Evolutionary conservation across 371 early-diverging fungal genomes (phyloP).

Genomic region (Mortierella sp.): DNA sequence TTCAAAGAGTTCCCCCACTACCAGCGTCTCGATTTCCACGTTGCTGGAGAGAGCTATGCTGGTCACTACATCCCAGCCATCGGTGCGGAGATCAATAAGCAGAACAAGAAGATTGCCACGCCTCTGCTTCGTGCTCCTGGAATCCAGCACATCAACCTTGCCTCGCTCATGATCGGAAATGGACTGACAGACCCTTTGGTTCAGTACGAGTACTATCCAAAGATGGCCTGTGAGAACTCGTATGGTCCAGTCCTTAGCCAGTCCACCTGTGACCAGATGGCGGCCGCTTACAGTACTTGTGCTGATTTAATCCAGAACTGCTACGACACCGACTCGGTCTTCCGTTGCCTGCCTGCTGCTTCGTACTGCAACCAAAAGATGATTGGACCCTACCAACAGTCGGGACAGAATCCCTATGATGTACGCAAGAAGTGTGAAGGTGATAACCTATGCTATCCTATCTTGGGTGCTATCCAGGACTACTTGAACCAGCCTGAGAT

Average conservation of each 20-base stretch:
- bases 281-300: slow-evolving; percentile 78
- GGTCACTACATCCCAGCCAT: slow-evolving; percentile 88
- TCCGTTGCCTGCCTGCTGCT: slow-evolving; percentile 88
- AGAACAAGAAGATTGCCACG: slow-evolving; percentile 66
- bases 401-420: slow-evolving; percentile 85
- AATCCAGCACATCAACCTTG: slow-evolving; percentile 74
- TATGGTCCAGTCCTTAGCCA: slow-evolving; percentile 80
- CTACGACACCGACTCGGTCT: slow-evolving; percentile 78
- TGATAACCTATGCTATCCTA: slow-evolving; percentile 84
- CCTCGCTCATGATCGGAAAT: slow-evolving; percentile 89
- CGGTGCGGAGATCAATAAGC: slow-evolving; percentile 73
- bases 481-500: slow-evolving; percentile 86
- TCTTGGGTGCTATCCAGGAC: slow-evolving; percentile 77
- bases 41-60: slow-evolving; percentile 77
- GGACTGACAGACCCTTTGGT: slow-evolving; percentile 90
- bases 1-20: slow-evolving; percentile 74
- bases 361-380: slow-evolving; percentile 87
- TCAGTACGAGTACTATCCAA: slow-evolving; percentile 91
- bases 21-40: slow-evolving; percentile 60
- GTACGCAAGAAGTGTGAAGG: slow-evolving; percentile 83
- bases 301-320: slow-evolving; percentile 80
- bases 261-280: slow-evolving; percentile 77
- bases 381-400: slow-evolving; percentile 67
- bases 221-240: slow-evolving; percentile 85
- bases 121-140: slow-evolving; percentile 54